Evolutionary conservation across 2,329 filamentous ascomycete genomes (phyloP), one percentile per base, ranked within the genome.

Genomic region (Fusarium gaditjirri): DNA sequence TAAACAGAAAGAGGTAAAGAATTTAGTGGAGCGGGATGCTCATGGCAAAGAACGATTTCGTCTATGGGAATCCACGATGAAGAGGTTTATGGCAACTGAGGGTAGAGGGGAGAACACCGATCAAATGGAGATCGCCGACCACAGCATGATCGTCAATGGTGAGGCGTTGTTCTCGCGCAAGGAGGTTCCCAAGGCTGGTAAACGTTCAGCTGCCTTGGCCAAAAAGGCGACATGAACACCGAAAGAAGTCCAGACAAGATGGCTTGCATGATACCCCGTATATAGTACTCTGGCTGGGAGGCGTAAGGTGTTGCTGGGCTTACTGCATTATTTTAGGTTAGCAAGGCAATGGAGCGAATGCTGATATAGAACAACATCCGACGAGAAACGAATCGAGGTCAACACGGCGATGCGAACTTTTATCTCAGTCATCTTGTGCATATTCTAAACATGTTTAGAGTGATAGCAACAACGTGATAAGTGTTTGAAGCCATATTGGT

Each of bases 71-170:
- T 79, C 82, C 17, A 86, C 88, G 2, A 91, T 91, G 89, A 84
- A 85, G 55, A 85, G 86, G 43, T 83, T 91, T 47, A 84, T 90
- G 65, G 76, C 77, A 16, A 72, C 70, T 65, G 75, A 81, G 60
- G 64, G 74, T 42, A 74, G 75, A 41, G 75, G 79, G 57, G 75
- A 81, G 61, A 68, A 80, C 36, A 79, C 79, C 19, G 82, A 82
- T 33, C 78, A 83, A 44, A 79, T 83, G 23, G 88, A 90, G 71
- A 88, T 87, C 74, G 87, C 88, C 5, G 89, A 91, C 65, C 86
- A 89, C 72, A 91, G 88, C 76, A 90, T 90, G 83, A 89, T 91
- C 78, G 89, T 91, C 38, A 90, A 91, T 70, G 84, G 87, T 5
- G 86, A 89, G 31, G 83, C 82, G 57, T 79, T 81, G 14, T 88